Percentiles rank a stretch among this genome's conserved stretches.
These are phyloP conservation scores for Fusarium oxysporum DNA, from an alignment of 2,329 filamentous ascomycete species.

Conservation along the genomic window DNA sequence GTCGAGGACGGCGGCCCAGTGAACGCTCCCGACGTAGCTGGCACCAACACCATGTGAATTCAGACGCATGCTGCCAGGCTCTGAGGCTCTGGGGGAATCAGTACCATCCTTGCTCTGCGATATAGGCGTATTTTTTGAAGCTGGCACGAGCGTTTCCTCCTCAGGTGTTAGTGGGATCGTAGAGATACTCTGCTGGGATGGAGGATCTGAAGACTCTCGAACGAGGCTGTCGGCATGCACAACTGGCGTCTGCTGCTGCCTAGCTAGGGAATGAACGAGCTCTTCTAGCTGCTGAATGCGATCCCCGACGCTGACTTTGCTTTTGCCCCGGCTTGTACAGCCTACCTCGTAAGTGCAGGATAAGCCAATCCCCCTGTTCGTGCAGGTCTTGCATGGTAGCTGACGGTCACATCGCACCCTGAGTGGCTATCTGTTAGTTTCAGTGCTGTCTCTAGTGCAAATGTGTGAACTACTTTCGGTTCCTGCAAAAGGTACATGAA, in stretches of 20 bases:
- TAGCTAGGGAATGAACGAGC: background rate
- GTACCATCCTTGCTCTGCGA: rapidly evolving
- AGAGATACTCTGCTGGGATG: background rate
- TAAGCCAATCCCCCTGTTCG: background rate
- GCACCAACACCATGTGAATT: background rate
- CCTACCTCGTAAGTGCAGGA: background rate
- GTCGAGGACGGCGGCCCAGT: background rate
- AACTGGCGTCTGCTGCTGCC: background rate
- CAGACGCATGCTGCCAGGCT: background rate
- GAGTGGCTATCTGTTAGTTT: background rate
- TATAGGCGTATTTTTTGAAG: rapidly evolving
- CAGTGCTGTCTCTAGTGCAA: too few relatives aligned
- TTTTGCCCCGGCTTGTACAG: background rate
- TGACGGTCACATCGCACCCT: background rate
- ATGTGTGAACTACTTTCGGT: background rate
- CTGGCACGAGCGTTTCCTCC: background rate
- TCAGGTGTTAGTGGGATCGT: rapidly evolving
- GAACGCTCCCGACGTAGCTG: background rate
- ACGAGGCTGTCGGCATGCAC: background rate
- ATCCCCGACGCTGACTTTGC: background rate
- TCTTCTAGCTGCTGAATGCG: background rate
- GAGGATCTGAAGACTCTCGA: background rate
- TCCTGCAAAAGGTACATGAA: background rate
- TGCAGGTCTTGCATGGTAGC: background rate
- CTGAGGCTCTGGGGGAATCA: background rate